A percentile compares a stretch with the other conserved stretches of the same genome.
Evolutionary conservation across 164 flowering plant species (phyloP).

Genomic region (Macadamia integrifolia): DNA sequence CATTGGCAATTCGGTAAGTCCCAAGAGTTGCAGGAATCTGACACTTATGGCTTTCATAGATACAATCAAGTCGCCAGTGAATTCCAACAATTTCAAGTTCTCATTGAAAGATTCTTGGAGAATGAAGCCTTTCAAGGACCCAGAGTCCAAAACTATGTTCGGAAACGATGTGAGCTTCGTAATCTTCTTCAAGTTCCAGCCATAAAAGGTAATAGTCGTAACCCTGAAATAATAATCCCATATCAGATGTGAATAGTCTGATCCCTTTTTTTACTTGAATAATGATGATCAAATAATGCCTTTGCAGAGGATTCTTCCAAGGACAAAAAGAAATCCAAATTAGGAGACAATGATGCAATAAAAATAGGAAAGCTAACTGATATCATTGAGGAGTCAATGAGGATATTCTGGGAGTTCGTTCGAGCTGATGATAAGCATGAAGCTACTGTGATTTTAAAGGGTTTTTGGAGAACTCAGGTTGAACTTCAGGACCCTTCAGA

Average conservation of each 20-base stretch:
- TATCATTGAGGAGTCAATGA: slow-evolving; percentile 54
- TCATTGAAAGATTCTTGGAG: slow-evolving; percentile 68
- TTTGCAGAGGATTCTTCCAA: slow-evolving; percentile 49
- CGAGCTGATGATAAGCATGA: slow-evolving; percentile 56
- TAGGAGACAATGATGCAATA: slow-evolving; percentile 25
- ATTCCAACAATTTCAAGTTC: slow-evolving; percentile 74
- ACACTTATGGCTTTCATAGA: slow-evolving; percentile 29
- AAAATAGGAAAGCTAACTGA: slow-evolving; percentile 27
- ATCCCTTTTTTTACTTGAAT: too few species aligned
- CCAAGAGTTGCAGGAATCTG: slow-evolving; percentile 38
- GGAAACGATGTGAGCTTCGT: slow-evolving; percentile 43
- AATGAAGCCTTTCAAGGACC: slow-evolving; percentile 68
- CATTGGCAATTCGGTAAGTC: slow-evolving; percentile 61
- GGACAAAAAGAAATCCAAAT: slow-evolving; percentile 27
- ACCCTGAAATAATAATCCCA: too few species aligned
- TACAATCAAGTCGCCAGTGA: slow-evolving; percentile 63
- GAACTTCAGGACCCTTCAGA: slow-evolving; percentile 43
- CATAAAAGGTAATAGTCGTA: slow-evolving; percentile 49
- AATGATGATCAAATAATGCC: not conserved
- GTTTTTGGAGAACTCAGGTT: slow-evolving; percentile 20
- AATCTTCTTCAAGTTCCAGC: slow-evolving; percentile 76
- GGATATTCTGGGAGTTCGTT: slow-evolving; percentile 59
- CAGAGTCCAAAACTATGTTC: slow-evolving; percentile 54
- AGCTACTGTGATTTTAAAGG: slow-evolving; percentile 17
- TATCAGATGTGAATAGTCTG: not conserved